These are phyloP conservation scores for Cicer yamashitae DNA, from an alignment of 306 rosid genomes.

Conservation along the genomic window DNA sequence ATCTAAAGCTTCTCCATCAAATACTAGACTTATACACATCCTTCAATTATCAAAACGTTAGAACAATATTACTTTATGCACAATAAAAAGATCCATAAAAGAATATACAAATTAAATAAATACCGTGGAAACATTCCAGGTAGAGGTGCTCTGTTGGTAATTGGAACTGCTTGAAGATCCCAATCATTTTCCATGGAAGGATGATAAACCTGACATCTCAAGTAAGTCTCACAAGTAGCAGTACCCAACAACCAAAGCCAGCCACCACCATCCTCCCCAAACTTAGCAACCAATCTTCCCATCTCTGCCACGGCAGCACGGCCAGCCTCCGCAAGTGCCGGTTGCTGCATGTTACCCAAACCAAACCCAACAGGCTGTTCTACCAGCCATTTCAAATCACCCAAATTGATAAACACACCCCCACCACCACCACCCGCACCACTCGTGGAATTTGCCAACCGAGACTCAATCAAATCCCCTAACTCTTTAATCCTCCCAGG, in stretches of 20 bases:
- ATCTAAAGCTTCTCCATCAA: neutral
- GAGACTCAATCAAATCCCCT: conserved; percentile 66
- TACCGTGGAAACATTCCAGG: conserved; percentile 84
- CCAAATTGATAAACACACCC: conserved; percentile 76
- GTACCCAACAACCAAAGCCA: conserved; percentile 89
- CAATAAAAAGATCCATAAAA: conserved; percentile 4
- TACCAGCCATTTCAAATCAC: conserved; percentile 94
- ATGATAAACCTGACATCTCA: conserved; percentile 99
- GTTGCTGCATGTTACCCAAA: conserved; percentile 62
- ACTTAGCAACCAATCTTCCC: conserved; percentile 66
- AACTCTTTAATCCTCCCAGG: conserved; percentile 64
- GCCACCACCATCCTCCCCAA: conserved; percentile 60
- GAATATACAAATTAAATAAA: neutral
- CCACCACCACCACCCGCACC: conserved; percentile 48
- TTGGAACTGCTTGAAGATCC: conserved; percentile 96
- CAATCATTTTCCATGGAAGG: conserved; percentile 97
- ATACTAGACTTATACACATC: too few species aligned
- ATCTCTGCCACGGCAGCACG: conserved; percentile 80
- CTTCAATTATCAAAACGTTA: neutral
- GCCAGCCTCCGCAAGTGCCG: conserved; percentile 70
- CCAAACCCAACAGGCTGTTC: conserved; percentile 67
- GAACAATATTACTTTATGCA: neutral
- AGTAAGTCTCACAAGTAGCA: conserved; percentile 95
- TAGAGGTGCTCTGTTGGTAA: conserved; percentile 68
- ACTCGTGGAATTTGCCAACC: conserved; percentile 52